Evolutionary conservation across 257 asterid genomes (phyloP), one percentile per base, ranked within the genome.

Genomic region (Craterostigma plantagineum): DNA sequence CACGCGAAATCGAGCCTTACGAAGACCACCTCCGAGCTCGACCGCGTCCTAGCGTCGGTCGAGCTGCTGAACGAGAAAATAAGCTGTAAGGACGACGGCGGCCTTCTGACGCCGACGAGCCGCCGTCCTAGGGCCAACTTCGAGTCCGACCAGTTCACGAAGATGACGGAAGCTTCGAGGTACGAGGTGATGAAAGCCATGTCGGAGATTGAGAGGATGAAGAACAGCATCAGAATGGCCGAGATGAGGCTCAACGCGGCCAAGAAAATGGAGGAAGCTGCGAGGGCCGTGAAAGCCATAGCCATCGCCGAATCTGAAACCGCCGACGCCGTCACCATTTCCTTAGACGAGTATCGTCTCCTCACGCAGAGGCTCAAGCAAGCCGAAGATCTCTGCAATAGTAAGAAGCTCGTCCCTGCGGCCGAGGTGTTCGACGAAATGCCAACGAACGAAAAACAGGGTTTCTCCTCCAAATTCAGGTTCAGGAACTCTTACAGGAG

Each of bases 241-340:
- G 91, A 77, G 67, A 70, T 66, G 39, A 63, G 81, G 62, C 54
- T 83, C 58, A 52, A 73, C 16, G 93, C 92, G 1, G 95, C 98
- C 17, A 83, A 54, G 58, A 90, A 62, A 56, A 83, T 83, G 92
- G 80, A 87, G 66, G 81, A 64, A 53, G 98, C 98, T 0, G 93
- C 98, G 7, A 66, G 66, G 49, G 93, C 92, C 30, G 57, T 92
- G 7, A 95, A 90, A 68, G 91, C 92, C 14, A 71, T 70, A 38
- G 91, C 91, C 14, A 72, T 72, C 13, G 87, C 92, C 1, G 95
- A 90, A 56, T 81, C 79, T 51, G 76, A 72, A 65, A 84, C 85
- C 1, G 14, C 12, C 3, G 60, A 63, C 23, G 92, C 74, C 5
- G 60, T 78, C 9, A 81, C 92, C 4, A 75, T 81, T 15, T 64